Evolutionary conservation across 192 early-diverging fungal species (phyloP).

Genomic region (Backusella tarrabulga): DNA sequence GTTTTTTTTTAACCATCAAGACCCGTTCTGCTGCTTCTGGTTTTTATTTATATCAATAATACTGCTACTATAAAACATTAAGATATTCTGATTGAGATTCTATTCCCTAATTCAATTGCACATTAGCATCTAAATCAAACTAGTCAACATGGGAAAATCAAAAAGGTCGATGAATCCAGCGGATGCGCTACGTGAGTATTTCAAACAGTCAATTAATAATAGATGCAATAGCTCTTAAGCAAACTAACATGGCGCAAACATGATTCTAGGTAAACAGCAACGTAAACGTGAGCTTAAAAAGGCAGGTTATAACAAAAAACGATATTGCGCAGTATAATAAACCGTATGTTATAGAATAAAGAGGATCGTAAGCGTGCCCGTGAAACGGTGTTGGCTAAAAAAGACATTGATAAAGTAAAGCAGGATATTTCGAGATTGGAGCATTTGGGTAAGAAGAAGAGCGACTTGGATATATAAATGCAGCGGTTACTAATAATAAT

Average conservation of each 20-base stretch:
- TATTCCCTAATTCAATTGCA: neutral
- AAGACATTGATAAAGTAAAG: slow-evolving; percentile 53
- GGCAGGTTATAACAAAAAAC: neutral
- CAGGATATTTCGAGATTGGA: slow-evolving; percentile 48
- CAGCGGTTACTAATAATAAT: neutral
- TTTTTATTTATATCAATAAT: neutral
- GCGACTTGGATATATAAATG: neutral
- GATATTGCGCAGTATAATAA: neutral
- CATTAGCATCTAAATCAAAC: neutral
- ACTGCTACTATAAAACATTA: neutral
- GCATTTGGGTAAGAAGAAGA: slow-evolving; percentile 40
- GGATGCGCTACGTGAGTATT: slow-evolving; percentile 32
- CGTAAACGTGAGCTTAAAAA: slow-evolving; percentile 38
- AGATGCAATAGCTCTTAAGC: neutral
- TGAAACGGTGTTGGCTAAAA: slow-evolving; percentile 49
- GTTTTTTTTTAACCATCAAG: neutral
- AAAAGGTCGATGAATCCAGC: slow-evolving; percentile 37
- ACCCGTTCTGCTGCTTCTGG: neutral
- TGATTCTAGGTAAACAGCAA: slow-evolving; percentile 29
- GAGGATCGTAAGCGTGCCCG: slow-evolving; percentile 57
- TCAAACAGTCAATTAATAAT: neutral
- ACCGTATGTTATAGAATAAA: slow-evolving; percentile 53
- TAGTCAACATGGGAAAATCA: slow-evolving; percentile 21
- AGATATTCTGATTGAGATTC: neutral
- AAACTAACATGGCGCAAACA: neutral